These are phyloP conservation scores for Diaporthe sp. DNA, from an alignment of 2,329 filamentous ascomycete species.

Conservation along the genomic window DNA sequence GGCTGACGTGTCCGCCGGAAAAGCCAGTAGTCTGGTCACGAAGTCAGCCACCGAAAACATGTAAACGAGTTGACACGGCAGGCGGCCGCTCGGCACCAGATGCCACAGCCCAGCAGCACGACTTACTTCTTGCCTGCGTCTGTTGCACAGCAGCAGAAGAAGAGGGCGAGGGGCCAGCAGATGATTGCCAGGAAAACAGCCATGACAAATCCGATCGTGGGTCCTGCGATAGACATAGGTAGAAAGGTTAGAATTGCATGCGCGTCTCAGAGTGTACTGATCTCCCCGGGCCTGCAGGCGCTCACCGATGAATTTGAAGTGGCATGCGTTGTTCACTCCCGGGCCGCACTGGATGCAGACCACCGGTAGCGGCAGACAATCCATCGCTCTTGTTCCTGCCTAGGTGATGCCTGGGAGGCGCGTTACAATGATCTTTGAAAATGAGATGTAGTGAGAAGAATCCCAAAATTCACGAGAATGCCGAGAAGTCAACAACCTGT, in stretches of 20 bases:
- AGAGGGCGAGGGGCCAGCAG: constrained; percentile 38
- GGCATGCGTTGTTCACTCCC: constrained; percentile 38
- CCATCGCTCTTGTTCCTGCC: constrained; percentile 24
- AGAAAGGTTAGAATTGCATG: not conserved
- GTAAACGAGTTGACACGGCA: not conserved
- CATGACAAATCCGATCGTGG: constrained; percentile 37
- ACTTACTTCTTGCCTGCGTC: constrained; percentile 40
- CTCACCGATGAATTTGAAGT: constrained; percentile 39
- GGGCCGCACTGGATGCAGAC: constrained; percentile 40
- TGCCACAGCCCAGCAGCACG: not conserved
- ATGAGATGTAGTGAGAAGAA: not conserved
- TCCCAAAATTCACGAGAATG: not conserved
- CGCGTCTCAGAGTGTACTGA: no score
- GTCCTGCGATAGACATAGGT: constrained; percentile 5
- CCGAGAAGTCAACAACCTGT: not conserved
- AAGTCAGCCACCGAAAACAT: not conserved
- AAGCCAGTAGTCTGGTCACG: constrained; percentile 26
- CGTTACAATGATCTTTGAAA: no score
- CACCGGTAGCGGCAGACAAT: constrained; percentile 35
- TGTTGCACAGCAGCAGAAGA: constrained; percentile 39
- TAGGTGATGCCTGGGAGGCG: no score
- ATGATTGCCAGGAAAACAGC: constrained; percentile 38
- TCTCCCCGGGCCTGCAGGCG: no score
- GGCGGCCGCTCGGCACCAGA: not conserved
- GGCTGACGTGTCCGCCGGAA: constrained; percentile 36